Percentiles rank a stretch among this genome's conserved stretches.
Conservation (phyloP, 805 yeast genomes). For the Debaryomyces prosopidis region DNA sequence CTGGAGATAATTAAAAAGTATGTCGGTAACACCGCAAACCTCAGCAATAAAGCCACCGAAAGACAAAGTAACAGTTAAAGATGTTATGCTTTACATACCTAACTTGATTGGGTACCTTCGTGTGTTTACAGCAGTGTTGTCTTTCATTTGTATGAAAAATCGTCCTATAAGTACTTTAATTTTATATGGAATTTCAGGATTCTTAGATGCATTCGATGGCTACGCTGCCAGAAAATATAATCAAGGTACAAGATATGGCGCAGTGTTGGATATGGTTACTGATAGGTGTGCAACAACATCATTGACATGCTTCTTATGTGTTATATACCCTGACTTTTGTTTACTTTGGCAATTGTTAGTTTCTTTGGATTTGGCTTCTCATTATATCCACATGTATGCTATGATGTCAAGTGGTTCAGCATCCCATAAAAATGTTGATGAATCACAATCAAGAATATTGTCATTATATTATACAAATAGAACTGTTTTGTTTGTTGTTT, state of each 20-base stretch:
- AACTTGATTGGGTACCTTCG: slow-evolving; percentile 89
- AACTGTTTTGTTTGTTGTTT: slow-evolving; percentile 78
- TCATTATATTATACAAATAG: slow-evolving; percentile 86
- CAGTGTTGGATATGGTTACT: slow-evolving; percentile 97
- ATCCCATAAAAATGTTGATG: slow-evolving; percentile 81
- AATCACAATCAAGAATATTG: slow-evolving; percentile 68
- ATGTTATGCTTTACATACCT: slow-evolving; percentile 80
- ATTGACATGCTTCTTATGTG: slow-evolving; percentile 82
- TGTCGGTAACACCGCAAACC: background rate
- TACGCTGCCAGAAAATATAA: slow-evolving; percentile 86
- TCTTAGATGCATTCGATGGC: slow-evolving; percentile 95
- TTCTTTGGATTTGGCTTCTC: slow-evolving; percentile 86
- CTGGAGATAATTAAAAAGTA: background rate
- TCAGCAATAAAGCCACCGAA: background rate
- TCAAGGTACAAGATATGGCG: slow-evolving; percentile 92
- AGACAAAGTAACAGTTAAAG: slow-evolving; percentile 34
- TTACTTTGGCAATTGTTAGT: slow-evolving; percentile 80
- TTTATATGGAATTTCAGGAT: slow-evolving; percentile 83
- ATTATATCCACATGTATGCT: slow-evolving; percentile 98
- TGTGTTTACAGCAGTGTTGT: slow-evolving; percentile 75
- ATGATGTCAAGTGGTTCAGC: slow-evolving; percentile 75
- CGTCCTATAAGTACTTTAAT: slow-evolving; percentile 80
- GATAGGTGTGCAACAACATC: slow-evolving; percentile 96
- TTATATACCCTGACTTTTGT: slow-evolving; percentile 70
- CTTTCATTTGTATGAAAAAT: slow-evolving; percentile 77